Evolutionary conservation across 2,329 filamentous ascomycete species (phyloP).

Genomic region (Calonectria crousiana): DNA sequence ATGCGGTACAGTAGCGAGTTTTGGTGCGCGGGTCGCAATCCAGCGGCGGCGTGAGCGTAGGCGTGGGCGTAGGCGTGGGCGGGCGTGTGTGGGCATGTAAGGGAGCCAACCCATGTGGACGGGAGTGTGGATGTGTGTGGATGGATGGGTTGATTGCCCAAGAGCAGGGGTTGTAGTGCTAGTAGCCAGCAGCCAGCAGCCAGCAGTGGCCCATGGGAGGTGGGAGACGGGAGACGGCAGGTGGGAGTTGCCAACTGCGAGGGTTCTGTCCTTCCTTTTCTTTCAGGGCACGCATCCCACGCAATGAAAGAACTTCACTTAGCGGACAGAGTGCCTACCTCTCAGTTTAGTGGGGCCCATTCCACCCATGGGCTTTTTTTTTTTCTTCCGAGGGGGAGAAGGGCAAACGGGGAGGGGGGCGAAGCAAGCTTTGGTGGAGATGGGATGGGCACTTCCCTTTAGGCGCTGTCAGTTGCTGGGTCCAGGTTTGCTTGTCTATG

Average conservation of each 20-base stretch:
- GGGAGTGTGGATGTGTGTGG: slow-evolving; percentile 1
- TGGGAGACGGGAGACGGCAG: neutral
- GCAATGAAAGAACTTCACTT: neutral
- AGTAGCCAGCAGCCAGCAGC: neutral
- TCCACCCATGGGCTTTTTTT: neutral
- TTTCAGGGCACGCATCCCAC: neutral
- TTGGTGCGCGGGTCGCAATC: neutral
- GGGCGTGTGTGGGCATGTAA: neutral
- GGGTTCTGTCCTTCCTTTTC: neutral
- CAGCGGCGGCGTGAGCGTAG: neutral
- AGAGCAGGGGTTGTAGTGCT: neutral
- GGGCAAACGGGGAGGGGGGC: neutral
- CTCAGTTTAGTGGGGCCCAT: slow-evolving; percentile 7
- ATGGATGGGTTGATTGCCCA: neutral
- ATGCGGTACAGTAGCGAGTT: slow-evolving; percentile 12
- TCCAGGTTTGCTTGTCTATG: neutral
- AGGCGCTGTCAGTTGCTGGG: neutral
- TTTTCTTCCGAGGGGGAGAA: neutral
- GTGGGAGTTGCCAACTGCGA: neutral
- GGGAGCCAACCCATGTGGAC: slow-evolving; percentile 7
- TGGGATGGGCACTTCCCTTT: neutral
- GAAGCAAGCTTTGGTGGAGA: slow-evolving; percentile 4
- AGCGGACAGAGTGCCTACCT: neutral
- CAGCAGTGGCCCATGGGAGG: neutral
- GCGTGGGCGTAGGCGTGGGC: neutral